phyloP scores from a whole-genome alignment of 768 basidiomycete genomes.

The Russula olivacea region DNA sequence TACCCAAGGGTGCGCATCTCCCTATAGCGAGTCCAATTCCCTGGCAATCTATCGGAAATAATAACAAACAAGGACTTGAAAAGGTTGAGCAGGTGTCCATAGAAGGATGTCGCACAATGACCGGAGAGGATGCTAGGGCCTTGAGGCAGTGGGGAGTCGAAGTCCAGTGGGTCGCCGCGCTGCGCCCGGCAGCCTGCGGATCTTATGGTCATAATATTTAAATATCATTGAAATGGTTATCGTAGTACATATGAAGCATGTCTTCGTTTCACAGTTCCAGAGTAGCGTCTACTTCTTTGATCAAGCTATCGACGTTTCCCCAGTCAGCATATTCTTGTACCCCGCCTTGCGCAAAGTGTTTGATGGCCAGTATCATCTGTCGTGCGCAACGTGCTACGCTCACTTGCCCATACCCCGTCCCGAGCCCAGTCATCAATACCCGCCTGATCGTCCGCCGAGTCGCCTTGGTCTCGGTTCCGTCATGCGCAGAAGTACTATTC shows the following conservation, averaged over 20 bases:
- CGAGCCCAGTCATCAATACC: slow-evolving; percentile 26
- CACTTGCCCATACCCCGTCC: slow-evolving; percentile 21
- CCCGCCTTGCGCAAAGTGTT: slow-evolving; percentile 11
- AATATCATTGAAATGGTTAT: too few relatives aligned
- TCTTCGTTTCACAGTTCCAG: not conserved
- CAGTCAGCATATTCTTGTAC: slow-evolving; percentile 6
- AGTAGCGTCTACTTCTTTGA: slow-evolving; percentile 14
- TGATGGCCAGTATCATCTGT: slow-evolving; percentile 21
- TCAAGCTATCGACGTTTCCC: not conserved
- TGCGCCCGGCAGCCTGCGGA: not conserved
- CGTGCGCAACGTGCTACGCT: slow-evolving; percentile 6
- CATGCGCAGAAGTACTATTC: too few relatives aligned
- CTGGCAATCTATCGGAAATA: not conserved
- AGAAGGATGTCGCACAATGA: slow-evolving; percentile 10
- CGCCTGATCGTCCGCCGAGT: slow-evolving; percentile 1
- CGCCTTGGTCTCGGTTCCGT: too few relatives aligned
- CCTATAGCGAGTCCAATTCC: not conserved
- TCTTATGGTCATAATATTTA: not conserved
- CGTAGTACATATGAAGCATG: not conserved
- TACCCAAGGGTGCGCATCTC: not conserved
- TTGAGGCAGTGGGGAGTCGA: slow-evolving; percentile 12
- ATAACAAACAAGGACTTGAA: not conserved
- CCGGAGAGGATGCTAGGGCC: not conserved
- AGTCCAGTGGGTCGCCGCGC: not conserved
- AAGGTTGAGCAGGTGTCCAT: slow-evolving; percentile 1